Evolutionary conservation across 129 eudicot genomes (phyloP).

Genomic region (Helichrysum umbraculigerum): DNA sequence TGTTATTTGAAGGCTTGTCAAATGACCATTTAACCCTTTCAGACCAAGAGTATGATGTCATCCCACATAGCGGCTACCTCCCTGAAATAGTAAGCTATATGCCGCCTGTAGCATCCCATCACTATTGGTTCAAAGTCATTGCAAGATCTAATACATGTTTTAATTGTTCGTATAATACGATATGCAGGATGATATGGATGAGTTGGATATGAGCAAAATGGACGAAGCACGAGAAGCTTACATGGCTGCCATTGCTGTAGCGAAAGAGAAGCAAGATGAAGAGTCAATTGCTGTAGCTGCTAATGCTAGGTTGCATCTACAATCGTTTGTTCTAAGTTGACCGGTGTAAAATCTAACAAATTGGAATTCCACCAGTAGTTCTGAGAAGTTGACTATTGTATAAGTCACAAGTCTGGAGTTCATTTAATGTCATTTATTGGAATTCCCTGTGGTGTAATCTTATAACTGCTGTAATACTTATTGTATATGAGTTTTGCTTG

Average conservation of each 20-base stretch:
- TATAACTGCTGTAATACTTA: conserved; percentile 22
- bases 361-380: conserved; percentile 3
- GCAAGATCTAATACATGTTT: conserved; percentile 4
- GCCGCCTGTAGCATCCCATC: conserved; percentile 2
- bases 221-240: conserved; percentile 82
- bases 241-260: conserved; percentile 68
- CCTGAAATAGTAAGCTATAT: conserved; percentile 59
- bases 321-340: conserved; percentile 52
- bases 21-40: conserved; percentile 35
- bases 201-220: conserved; percentile 50
- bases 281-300: conserved; percentile 73
- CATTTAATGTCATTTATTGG: conserved; percentile 8
- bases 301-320: conserved; percentile 69
- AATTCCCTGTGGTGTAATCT: conserved; percentile 28
- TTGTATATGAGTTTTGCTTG: conserved; percentile 22
- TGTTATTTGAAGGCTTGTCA: conserved; percentile 69
- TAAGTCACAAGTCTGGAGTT: conserved; percentile 29
- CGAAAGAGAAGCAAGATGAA: conserved; percentile 84
- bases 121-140: not conserved
- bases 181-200: conserved; percentile 59
- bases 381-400: conserved; percentile 3
- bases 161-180: not conserved
- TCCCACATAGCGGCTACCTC: conserved; percentile 44
- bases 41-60: conserved; percentile 57
- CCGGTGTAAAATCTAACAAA: conserved; percentile 11